Evolutionary conservation across 1,139 yeast species (phyloP), one percentile per base, ranked within the genome.

Genomic region (Suhomyces coccinellae): DNA sequence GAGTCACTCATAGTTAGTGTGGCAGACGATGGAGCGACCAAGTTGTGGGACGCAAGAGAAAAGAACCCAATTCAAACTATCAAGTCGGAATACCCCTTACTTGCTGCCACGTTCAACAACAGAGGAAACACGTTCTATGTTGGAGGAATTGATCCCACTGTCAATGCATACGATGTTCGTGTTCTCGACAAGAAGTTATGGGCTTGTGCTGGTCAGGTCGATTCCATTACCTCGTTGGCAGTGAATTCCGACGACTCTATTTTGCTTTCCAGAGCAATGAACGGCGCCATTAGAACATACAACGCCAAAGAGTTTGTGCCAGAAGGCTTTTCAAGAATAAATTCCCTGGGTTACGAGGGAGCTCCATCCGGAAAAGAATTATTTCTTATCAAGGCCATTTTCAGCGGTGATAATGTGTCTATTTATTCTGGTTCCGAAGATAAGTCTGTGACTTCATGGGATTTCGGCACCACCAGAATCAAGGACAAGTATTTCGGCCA

Each of bases 71-170:
- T 75, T 0, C 55, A 56, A 3, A 58, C 52, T 17, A 63, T 81
- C 39, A 57, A 65, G 13, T 71, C 83, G 0, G 72, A 71, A 2
- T 84, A 69, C 54, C 93, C 95, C 0, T 54, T 87, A 2, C 62
- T 86, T 14, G 69, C 87, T 0, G 79, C 84, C 6, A 73, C 76
- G 1, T 58, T 67, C 43, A 64, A 64, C 45, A 50, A 57, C 3
- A 60, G 61, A 29, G 83, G 78, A 1, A 56, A 65, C 10, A 64
- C 65, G 7, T 53, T 85, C 3, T 87, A 73, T 52, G 69, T 80
- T 4, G 71, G 84, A 0, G 96, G 96, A 0, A 77, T 87, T 3
- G 93, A 87, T 48, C 85, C 89, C 1, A 63, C 71, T 0, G 72
- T 87, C 0, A 61, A 66, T 40, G 84, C 82, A 1, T 82, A 74